Conservation (phyloP, 2,329 filamentous ascomycete species). For the Fusarium caatingaense region DNA sequence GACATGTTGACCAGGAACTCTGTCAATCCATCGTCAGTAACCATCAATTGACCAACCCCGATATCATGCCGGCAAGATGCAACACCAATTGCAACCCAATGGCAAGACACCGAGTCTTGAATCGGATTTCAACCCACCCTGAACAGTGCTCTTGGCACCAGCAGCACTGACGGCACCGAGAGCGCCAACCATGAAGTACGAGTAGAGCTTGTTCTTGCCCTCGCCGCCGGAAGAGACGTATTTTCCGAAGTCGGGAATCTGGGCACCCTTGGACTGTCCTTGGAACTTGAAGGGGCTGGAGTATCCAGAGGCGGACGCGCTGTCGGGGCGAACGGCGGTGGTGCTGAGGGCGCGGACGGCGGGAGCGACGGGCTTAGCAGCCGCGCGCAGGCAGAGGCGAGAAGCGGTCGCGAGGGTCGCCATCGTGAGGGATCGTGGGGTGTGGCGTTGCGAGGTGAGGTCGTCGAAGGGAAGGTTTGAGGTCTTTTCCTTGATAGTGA, state of each 20-base stretch:
- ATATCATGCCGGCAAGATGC: constrained; percentile 13
- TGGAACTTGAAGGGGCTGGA: constrained; percentile 76
- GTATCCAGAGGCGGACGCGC: constrained; percentile 63
- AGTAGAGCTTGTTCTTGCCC: constrained; percentile 85
- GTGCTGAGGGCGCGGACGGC: constrained; percentile 68
- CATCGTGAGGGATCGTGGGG: constrained; percentile 60
- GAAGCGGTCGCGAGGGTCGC: constrained; percentile 76
- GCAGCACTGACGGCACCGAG: constrained; percentile 93
- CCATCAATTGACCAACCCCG: constrained; percentile 40
- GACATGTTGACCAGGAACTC: constrained; percentile 99
- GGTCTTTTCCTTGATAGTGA: constrained; percentile 59
- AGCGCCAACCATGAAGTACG: constrained; percentile 98
- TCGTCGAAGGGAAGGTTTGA: constrained; percentile 53
- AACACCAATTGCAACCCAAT: constrained; percentile 48
- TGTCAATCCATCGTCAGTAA: constrained; percentile 57
- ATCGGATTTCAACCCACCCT: constrained; percentile 75
- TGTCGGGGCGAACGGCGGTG: constrained; percentile 61
- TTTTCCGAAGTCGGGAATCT: constrained; percentile 89
- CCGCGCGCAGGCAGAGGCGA: constrained; percentile 74
- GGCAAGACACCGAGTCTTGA: constrained; percentile 34
- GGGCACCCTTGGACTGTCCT: constrained; percentile 67
- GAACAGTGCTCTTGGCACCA: constrained; percentile 96
- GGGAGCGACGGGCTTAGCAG: constrained; percentile 56
- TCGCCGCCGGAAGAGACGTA: constrained; percentile 80
- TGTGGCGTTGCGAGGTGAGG: constrained; percentile 46